These are phyloP conservation scores for Aspergillus fructus DNA, from an alignment of 2,329 filamentous ascomycete species.

Conservation along the genomic window DNA sequence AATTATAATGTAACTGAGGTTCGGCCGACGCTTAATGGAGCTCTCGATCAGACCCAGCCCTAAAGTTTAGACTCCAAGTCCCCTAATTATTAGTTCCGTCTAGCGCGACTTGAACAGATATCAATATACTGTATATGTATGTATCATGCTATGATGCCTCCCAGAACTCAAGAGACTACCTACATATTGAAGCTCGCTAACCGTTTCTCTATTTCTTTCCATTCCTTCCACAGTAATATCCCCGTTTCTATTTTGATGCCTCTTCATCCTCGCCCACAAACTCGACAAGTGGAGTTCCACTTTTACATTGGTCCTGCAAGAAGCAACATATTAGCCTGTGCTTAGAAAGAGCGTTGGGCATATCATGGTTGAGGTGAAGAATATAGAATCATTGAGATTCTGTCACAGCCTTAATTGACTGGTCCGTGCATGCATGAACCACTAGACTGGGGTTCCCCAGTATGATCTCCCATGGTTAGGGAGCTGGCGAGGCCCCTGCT, in stretches of 20 bases:
- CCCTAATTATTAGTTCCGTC: too few relatives aligned
- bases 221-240: not conserved
- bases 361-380: not conserved
- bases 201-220: too few relatives aligned
- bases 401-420: not conserved
- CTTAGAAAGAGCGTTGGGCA: not conserved
- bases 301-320: conserved; percentile 71
- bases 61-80: too few relatives aligned
- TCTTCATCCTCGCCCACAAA: conserved; percentile 57
- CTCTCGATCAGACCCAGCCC: too few relatives aligned
- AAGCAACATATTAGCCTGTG: conserved; percentile 24
- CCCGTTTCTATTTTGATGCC: not conserved
- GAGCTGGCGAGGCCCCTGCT: not conserved
- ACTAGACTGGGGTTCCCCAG: not conserved
- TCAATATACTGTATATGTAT: too few relatives aligned
- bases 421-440: not conserved
- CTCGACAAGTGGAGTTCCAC: conserved; percentile 70
- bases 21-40: too few relatives aligned
- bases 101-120: too few relatives aligned
- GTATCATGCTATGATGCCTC: too few relatives aligned
- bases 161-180: too few relatives aligned
- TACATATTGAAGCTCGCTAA: too few relatives aligned
- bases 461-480: not conserved
- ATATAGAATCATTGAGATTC: not conserved
- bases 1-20: too few relatives aligned